Conservation (phyloP, 108 stramenopile genomes). For the Cyclotella baltica region DNA sequence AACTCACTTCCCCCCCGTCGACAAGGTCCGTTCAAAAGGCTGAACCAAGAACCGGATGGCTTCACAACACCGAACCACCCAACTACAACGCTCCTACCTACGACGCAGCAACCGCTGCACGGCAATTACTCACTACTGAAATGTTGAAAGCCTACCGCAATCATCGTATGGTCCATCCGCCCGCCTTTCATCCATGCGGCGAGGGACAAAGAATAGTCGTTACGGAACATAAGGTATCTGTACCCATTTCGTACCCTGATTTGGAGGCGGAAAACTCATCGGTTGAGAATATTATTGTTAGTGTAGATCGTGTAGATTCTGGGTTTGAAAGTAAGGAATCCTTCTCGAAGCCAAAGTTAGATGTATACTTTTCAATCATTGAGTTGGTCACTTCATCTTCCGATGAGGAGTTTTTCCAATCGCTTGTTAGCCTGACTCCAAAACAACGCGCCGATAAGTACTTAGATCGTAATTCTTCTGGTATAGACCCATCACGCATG, state of each 20-base stretch:
- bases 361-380: constrained; percentile 80
- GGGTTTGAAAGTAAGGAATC: constrained; percentile 26
- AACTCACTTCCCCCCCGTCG: too few relatives aligned
- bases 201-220: constrained; percentile 63
- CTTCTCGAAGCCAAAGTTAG: constrained; percentile 54
- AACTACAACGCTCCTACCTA: constrained; percentile 19
- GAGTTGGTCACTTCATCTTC: constrained; percentile 57
- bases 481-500: constrained; percentile 54
- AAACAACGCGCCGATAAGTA: constrained; percentile 38
- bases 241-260: constrained; percentile 62
- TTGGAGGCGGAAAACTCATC: constrained; percentile 20
- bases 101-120: constrained; percentile 15
- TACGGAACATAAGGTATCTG: constrained; percentile 81
- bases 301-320: constrained; percentile 27
- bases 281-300: constrained; percentile 9
- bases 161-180: constrained; percentile 81
- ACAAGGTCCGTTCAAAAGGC: too few relatives aligned
- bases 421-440: constrained; percentile 25
- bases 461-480: background rate
- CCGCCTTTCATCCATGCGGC: constrained; percentile 74
- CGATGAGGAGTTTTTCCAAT: constrained; percentile 43
- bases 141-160: constrained; percentile 70
- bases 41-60: constrained; percentile 83
- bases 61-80: constrained; percentile 74
- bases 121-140: constrained; percentile 60